phyloP scores from a whole-genome alignment of 2,329 filamentous ascomycete species.

The Aquanectria penicillioides region DNA sequence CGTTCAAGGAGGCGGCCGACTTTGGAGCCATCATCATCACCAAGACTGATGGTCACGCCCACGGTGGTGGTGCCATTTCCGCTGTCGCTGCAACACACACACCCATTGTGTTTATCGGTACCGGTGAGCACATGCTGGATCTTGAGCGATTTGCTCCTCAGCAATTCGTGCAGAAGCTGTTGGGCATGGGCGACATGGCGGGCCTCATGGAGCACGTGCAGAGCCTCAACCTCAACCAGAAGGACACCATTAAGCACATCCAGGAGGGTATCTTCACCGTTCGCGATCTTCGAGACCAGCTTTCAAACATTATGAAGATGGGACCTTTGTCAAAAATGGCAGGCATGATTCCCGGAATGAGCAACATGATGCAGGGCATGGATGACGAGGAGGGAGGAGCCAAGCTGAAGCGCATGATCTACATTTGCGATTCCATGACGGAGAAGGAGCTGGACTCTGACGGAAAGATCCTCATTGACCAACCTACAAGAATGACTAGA shows the following conservation, averaged over 20 bases:
- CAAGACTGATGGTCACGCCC: conserved; percentile 96
- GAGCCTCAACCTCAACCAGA: conserved; percentile 93
- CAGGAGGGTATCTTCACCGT: conserved; percentile 96
- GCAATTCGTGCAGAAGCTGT: conserved; percentile 90
- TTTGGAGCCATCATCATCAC: conserved; percentile 99
- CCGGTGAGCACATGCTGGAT: conserved; percentile 96
- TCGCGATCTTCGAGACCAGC: conserved; percentile 91
- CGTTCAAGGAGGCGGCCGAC: conserved; percentile 96
- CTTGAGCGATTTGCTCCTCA: conserved; percentile 92
- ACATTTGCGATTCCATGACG: conserved; percentile 99
- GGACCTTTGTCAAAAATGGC: conserved; percentile 97
- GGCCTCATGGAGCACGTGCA: conserved; percentile 97
- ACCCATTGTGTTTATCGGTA: conserved; percentile 97
- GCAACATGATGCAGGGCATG: conserved; percentile 93
- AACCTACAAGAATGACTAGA: conserved; percentile 91
- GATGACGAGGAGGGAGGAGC: conserved; percentile 95
- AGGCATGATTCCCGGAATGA: conserved; percentile 97
- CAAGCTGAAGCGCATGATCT: conserved; percentile 98
- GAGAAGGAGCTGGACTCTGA: conserved; percentile 94
- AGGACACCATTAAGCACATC: conserved; percentile 99
- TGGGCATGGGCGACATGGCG: conserved; percentile 97
- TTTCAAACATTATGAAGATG: conserved; percentile 99
- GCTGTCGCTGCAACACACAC: conserved; percentile 96
- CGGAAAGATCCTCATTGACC: conserved; percentile 91
- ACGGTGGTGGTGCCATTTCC: conserved; percentile 96